Evolutionary conservation across 306 rosid species (phyloP).

Genomic region (Trifolium fragiferum): DNA sequence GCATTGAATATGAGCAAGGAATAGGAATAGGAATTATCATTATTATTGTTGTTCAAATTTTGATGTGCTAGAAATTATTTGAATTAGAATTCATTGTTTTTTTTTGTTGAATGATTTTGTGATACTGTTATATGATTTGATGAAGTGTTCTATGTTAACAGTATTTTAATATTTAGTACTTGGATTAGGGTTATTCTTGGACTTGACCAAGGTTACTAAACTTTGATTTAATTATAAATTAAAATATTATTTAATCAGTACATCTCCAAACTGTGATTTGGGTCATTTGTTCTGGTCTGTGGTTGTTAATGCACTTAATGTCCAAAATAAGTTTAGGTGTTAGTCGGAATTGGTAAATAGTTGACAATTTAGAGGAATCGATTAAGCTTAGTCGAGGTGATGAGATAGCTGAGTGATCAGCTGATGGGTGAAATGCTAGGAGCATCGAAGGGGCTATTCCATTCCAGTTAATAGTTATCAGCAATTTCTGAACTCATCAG

Average conservation of each 20-base stretch:
- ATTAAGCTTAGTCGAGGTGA: not conserved
- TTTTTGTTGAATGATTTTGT: not conserved
- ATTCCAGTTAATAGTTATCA: not conserved
- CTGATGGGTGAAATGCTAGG: not conserved
- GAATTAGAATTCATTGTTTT: not conserved
- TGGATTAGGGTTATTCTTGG: not conserved
- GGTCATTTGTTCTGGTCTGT: too few relatives aligned
- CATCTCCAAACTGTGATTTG: not conserved
- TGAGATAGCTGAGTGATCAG: not conserved
- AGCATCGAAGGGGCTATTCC: too few relatives aligned
- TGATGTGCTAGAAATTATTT: constrained; percentile 1
- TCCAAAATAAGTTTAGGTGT: too few relatives aligned
- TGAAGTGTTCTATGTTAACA: not conserved
- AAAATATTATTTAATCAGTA: not conserved
- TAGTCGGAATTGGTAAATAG: not conserved
- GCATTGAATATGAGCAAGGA: too few relatives aligned
- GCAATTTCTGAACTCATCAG: not conserved
- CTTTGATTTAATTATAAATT: not conserved
- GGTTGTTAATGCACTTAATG: too few relatives aligned
- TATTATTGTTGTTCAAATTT: not conserved
- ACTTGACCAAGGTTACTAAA: not conserved
- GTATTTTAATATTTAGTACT: not conserved
- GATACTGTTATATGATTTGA: constrained; percentile 8
- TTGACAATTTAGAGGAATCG: not conserved
- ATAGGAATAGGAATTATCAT: not conserved